A percentile compares a stretch with the other conserved stretches of the same genome.
phyloP scores from a whole-genome alignment of 2,329 filamentous ascomycete genomes.

The Phaeosphaeria sp. region DNA sequence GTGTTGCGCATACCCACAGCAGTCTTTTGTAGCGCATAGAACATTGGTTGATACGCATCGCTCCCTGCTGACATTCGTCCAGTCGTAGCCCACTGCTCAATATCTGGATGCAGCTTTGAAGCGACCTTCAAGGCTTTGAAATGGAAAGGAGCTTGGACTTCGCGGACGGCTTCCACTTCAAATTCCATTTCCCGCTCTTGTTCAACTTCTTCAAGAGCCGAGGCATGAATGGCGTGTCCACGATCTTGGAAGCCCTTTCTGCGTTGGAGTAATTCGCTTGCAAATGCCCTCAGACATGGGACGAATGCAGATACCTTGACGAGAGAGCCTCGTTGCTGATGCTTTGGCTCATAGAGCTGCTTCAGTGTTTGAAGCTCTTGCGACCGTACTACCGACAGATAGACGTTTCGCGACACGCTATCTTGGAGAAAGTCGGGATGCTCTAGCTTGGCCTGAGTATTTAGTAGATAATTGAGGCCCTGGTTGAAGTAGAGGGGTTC shows the following conservation, averaged over 20 bases:
- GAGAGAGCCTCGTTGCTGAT: constrained; percentile 6
- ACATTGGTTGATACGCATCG: constrained; percentile 50
- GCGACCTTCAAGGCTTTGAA: constrained; percentile 52
- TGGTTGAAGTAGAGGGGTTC: constrained; percentile 66
- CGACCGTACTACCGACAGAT: constrained; percentile 56
- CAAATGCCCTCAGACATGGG: constrained; percentile 34
- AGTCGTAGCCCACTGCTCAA: constrained; percentile 55
- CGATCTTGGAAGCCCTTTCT: constrained; percentile 51
- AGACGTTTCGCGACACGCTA: constrained; percentile 39
- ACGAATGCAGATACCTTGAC: constrained; percentile 18
- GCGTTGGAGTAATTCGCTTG: constrained; percentile 45
- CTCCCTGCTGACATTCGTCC: constrained; percentile 46
- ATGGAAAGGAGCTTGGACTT: constrained; percentile 57
- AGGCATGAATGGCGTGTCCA: constrained; percentile 54
- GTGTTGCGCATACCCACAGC: constrained; percentile 43
- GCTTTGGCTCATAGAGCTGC: constrained; percentile 61
- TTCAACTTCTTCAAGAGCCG: constrained; percentile 64
- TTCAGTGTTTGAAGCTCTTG: constrained; percentile 64
- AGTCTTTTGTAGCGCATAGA: constrained; percentile 52
- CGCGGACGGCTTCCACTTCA: constrained; percentile 63
- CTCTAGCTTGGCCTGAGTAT: constrained; percentile 57
- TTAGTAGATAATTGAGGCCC: constrained; percentile 65
- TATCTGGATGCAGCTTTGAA: constrained; percentile 54
- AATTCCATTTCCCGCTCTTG: constrained; percentile 59
- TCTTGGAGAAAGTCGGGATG: constrained; percentile 53